phyloP scores from a whole-genome alignment of 176 grass and related monocot species.

The Canna indica region DNA sequence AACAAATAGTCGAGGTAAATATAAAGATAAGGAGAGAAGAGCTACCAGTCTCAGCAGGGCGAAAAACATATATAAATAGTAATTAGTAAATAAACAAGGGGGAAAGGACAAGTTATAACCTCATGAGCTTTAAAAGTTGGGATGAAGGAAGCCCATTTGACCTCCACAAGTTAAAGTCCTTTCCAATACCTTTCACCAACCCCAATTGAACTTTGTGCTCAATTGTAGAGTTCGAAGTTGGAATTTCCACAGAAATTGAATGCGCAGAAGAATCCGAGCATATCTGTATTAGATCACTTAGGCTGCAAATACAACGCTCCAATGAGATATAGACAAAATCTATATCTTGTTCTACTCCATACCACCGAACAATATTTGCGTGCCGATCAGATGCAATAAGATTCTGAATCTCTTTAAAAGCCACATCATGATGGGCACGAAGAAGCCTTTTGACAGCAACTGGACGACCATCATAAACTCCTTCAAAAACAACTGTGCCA shows the following conservation, averaged over 20 bases:
- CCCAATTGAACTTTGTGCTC: conserved; percentile 16
- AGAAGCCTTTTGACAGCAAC: conserved; percentile 89
- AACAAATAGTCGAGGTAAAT: not conserved
- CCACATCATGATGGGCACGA: conserved; percentile 80
- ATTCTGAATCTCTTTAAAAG: conserved; percentile 79
- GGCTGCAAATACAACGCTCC: conserved; percentile 73
- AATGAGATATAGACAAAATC: conserved; percentile 97
- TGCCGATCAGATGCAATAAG: conserved; percentile 90
- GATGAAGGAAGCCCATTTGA: conserved; percentile 67
- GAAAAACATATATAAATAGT: not conserved
- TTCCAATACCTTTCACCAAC: conserved; percentile 30
- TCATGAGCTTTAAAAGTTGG: conserved; percentile 82
- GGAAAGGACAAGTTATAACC: conserved; percentile 33
- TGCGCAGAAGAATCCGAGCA: conserved; percentile 16
- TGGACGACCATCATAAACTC: conserved; percentile 57
- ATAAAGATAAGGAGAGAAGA: not conserved
- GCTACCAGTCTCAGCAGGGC: not conserved
- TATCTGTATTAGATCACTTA: conserved; percentile 69
- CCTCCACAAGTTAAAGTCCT: conserved; percentile 56
- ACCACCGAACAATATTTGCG: conserved; percentile 88
- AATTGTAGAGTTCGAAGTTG: conserved; percentile 8
- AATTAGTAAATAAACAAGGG: not conserved
- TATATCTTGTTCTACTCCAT: conserved; percentile 60
- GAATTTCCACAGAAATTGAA: not conserved
- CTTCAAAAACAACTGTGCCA: conserved; percentile 93